Evolutionary conservation across 768 basidiomycete genomes (phyloP), one percentile per base, ranked within the genome.

Genomic region (Lentinula lateritia): DNA sequence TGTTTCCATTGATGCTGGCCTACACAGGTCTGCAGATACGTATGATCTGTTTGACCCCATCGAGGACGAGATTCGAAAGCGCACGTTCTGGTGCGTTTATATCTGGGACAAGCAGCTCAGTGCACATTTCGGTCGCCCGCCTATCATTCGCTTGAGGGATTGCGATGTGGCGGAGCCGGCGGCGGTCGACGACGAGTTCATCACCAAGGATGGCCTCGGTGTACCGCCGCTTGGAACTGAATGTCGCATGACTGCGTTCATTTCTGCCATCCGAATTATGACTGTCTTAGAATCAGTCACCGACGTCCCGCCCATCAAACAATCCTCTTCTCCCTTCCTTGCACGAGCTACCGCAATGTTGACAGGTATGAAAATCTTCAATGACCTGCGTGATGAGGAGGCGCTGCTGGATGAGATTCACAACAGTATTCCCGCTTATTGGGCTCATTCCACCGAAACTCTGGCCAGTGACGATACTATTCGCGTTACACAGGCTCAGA

Each of bases 11-110:
- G 94, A 97, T 70, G 90, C 90, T 5, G 94, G 94, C 1, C 78
- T 96, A 28, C 94, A 97, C 72, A 88, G 94, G 56, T 89, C 87
- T 43, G 88, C 90, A 0, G 92, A 94, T 65, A 87, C 85, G 13
- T 92, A 92, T 68, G 89, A 92, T 69, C 80, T 92, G 56, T 96
- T 97, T 71, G 89, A 94, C 73, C 83, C 90, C 8, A 88, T 95
- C 64, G 94, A 95, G 71, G 89, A 91, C 63, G 93, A 96, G 71
- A 86, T 94, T 34, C 84, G 95, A 61, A 96, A 95, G 73, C 87
- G 94, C 66, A 96, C 95, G 0, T 97, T 97, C 73, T 97, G 94
- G 93, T 92, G 92, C 62, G 92, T 95, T 32, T 97, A 96, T 74
- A 82, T 92, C 54, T 96, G 95, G 95, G 95, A 97, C 74, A 96